phyloP scores from a whole-genome alignment of 164 flowering plant species.

The Umbellularia californica region DNA sequence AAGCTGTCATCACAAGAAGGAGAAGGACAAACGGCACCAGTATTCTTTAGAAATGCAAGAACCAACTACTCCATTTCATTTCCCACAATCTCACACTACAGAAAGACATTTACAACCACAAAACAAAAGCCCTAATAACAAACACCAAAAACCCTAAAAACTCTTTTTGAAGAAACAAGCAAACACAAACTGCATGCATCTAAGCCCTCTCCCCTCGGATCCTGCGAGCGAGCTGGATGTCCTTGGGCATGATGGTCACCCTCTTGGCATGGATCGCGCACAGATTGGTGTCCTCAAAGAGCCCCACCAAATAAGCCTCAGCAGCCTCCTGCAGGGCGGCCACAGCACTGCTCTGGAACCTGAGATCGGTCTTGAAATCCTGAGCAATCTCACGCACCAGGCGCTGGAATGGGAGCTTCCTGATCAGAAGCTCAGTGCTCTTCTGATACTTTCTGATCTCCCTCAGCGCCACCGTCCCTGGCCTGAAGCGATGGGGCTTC shows the following conservation, averaged over 20 bases:
- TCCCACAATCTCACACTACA: too few relatives aligned
- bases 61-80: too few relatives aligned
- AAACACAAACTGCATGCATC: too few relatives aligned
- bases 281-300: conserved; percentile 19
- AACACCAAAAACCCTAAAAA: too few relatives aligned
- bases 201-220: conserved; percentile 18
- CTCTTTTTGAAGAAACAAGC: too few relatives aligned
- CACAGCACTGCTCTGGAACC: conserved; percentile 11
- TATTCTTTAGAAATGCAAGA: too few relatives aligned
- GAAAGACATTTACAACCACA: too few relatives aligned
- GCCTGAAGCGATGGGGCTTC: conserved; percentile 15
- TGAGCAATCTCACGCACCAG: conserved; percentile 13
- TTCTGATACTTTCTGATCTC: conserved; percentile 16
- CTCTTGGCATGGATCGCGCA: conserved; percentile 20
- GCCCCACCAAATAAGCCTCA: conserved; percentile 16
- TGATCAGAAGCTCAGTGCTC: conserved; percentile 13
- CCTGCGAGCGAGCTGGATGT: conserved; percentile 16
- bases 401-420: conserved; percentile 14
- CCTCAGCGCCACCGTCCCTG: conserved; percentile 14
- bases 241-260: conserved; percentile 21
- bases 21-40: too few relatives aligned
- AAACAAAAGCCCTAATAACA: too few relatives aligned
- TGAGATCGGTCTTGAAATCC: conserved; percentile 16
- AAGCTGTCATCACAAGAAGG: too few relatives aligned
- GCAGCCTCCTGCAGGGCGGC: conserved; percentile 20